A percentile compares a stretch with the other conserved stretches of the same genome.
phyloP scores from a whole-genome alignment of 768 basidiomycete species.

The Tylopilus plumbeoviolaceoides region DNA sequence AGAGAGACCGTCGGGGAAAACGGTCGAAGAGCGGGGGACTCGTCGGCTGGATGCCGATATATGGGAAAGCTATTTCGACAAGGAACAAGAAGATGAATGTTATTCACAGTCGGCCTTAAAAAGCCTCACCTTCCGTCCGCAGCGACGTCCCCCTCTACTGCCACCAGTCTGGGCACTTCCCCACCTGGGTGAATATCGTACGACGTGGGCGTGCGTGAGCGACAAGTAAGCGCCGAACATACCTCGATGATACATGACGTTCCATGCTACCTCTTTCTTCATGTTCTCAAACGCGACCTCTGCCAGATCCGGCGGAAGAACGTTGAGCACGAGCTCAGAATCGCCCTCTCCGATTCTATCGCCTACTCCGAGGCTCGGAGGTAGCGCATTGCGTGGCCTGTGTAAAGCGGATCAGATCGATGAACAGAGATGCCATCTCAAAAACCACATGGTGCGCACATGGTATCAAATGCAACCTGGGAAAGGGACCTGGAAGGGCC shows the following conservation, averaged over 20 bases:
- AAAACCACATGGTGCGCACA: conserved; percentile 12
- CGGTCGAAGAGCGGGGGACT: conserved; percentile 60
- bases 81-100: not conserved
- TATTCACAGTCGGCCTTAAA: conserved; percentile 7
- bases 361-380: conserved; percentile 30
- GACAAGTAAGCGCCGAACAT: conserved; percentile 9
- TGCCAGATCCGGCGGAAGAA: conserved; percentile 56
- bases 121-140: conserved; percentile 44
- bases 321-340: conserved; percentile 51
- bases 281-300: conserved; percentile 54
- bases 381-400: conserved; percentile 20
- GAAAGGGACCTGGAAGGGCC: not conserved
- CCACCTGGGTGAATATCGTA: conserved; percentile 46
- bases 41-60: conserved; percentile 80
- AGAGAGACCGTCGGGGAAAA: conserved; percentile 66
- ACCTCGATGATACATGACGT: conserved; percentile 73
- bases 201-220: not conserved
- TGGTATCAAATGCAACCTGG: conserved; percentile 1
- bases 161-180: conserved; percentile 64
- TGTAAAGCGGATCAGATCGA: conserved; percentile 1
- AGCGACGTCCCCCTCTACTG: conserved; percentile 54
- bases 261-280: conserved; percentile 65
- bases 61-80: conserved; percentile 56
- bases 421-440: conserved; percentile 1
- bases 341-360: conserved; percentile 64